These are phyloP conservation scores for Amphirosellinia nigrospora DNA, from an alignment of 495 filamentous ascomycete genomes.

Conservation along the genomic window DNA sequence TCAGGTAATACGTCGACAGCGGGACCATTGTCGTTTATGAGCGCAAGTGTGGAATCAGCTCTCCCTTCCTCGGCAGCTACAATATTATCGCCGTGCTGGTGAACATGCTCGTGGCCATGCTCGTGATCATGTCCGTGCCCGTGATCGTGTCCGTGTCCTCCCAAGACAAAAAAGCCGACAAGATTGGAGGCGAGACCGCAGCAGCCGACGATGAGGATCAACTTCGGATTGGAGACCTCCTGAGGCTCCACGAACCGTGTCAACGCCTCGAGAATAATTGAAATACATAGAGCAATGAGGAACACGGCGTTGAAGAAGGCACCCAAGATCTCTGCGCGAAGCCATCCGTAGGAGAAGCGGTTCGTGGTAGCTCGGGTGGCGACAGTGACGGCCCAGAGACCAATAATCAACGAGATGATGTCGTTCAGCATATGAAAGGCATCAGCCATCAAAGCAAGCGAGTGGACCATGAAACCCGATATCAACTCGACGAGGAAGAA, in stretches of 20 bases:
- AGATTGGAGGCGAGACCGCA: slow-evolving; percentile 89
- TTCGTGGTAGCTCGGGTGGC: slow-evolving; percentile 80
- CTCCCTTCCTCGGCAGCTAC: slow-evolving; percentile 39
- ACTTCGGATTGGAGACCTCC: slow-evolving; percentile 77
- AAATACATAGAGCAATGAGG: slow-evolving; percentile 90
- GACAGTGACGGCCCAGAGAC: slow-evolving; percentile 93
- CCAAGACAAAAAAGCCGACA: slow-evolving; percentile 85
- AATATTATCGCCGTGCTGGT: slow-evolving; percentile 39
- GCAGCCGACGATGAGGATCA: slow-evolving; percentile 88
- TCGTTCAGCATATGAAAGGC: slow-evolving; percentile 99
- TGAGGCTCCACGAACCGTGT: slow-evolving; percentile 89
- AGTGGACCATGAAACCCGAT: slow-evolving; percentile 83
- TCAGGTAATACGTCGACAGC: slow-evolving; percentile 53
- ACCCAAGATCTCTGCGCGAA: slow-evolving; percentile 96
- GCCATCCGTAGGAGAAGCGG: slow-evolving; percentile 96
- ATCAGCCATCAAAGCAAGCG: slow-evolving; percentile 92
- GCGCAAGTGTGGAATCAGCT: slow-evolving; percentile 27
- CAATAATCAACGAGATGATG: slow-evolving; percentile 90
- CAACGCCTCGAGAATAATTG: slow-evolving; percentile 93
- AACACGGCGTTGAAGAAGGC: slow-evolving; percentile 97
- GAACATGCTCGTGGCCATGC: slow-evolving; percentile 45
- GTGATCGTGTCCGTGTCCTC: slow-evolving; percentile 91
- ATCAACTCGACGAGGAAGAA: slow-evolving; percentile 92
- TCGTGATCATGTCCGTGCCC: slow-evolving; percentile 59
- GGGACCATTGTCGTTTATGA: slow-evolving; percentile 38